These are phyloP conservation scores for Lactarius evosmus DNA, from an alignment of 768 basidiomycete species.

Conservation along the genomic window DNA sequence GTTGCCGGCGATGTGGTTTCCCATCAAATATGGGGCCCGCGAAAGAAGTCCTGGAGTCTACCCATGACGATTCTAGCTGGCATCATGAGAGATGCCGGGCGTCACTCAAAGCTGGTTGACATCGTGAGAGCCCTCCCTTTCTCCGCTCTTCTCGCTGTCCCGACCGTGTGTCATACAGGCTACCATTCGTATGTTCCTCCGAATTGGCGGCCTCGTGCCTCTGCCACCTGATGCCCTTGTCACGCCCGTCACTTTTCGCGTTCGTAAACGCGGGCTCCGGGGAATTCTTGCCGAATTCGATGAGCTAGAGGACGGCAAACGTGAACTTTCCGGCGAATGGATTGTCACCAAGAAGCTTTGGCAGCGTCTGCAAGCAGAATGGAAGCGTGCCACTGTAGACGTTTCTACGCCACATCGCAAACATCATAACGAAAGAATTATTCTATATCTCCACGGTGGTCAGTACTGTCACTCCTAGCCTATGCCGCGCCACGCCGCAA, in stretches of 20 bases:
- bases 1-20: constrained; percentile 66
- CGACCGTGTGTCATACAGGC: constrained; percentile 33
- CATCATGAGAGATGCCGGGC: constrained; percentile 79
- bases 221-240: constrained; percentile 90
- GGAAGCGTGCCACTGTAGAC: constrained; percentile 40
- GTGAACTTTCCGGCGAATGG: constrained; percentile 94
- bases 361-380: constrained; percentile 80
- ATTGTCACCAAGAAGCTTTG: constrained; percentile 91
- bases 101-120: constrained; percentile 79
- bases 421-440: constrained; percentile 67
- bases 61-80: constrained; percentile 89
- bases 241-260: constrained; percentile 89
- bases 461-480: constrained; percentile 29
- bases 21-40: constrained; percentile 84
- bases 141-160: neutral
- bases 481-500: neutral
- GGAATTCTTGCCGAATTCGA: constrained; percentile 81
- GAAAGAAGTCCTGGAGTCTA: constrained; percentile 88
- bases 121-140: constrained; percentile 50
- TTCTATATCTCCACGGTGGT: constrained; percentile 96
- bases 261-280: constrained; percentile 64
- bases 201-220: constrained; percentile 76
- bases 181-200: constrained; percentile 61
- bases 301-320: constrained; percentile 63
- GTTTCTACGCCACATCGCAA: constrained; percentile 29